Conservation (phyloP, 306 rosid species). For the Pyrus pyrifolia region DNA sequence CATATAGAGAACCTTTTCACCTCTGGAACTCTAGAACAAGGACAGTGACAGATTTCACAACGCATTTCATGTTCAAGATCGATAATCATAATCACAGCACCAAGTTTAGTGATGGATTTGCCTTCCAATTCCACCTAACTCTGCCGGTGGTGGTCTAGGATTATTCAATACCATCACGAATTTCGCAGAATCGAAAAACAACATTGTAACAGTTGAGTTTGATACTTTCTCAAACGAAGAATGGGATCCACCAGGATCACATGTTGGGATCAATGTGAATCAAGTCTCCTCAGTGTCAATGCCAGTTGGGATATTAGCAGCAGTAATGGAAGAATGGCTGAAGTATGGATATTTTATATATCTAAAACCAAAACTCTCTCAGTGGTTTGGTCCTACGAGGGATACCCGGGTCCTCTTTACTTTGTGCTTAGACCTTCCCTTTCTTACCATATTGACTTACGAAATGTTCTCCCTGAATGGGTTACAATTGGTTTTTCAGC, state of each 20-base stretch:
- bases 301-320: not conserved
- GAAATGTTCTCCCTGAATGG: conserved; percentile 8
- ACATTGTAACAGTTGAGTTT: conserved; percentile 15
- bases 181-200: not conserved
- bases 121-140: conserved; percentile 1
- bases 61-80: conserved; percentile 15
- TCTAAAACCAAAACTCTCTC: conserved; percentile 7
- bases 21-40: conserved; percentile 5
- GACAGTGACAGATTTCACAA: conserved; percentile 8
- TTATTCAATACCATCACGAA: not conserved
- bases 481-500: conserved; percentile 17
- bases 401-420: not conserved
- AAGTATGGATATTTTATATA: conserved; percentile 10
- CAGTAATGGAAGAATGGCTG: not conserved
- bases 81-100: not conserved
- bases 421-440: not conserved
- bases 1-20: not conserved
- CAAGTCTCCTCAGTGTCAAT: not conserved
- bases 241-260: not conserved
- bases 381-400: conserved; percentile 4
- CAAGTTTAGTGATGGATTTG: not conserved
- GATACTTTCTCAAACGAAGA: not conserved
- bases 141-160: conserved; percentile 2
- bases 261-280: conserved; percentile 5
- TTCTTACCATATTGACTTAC: not conserved